These are phyloP conservation scores for Neurospora sp. DNA, from an alignment of 495 filamentous ascomycete genomes.

Conservation along the genomic window DNA sequence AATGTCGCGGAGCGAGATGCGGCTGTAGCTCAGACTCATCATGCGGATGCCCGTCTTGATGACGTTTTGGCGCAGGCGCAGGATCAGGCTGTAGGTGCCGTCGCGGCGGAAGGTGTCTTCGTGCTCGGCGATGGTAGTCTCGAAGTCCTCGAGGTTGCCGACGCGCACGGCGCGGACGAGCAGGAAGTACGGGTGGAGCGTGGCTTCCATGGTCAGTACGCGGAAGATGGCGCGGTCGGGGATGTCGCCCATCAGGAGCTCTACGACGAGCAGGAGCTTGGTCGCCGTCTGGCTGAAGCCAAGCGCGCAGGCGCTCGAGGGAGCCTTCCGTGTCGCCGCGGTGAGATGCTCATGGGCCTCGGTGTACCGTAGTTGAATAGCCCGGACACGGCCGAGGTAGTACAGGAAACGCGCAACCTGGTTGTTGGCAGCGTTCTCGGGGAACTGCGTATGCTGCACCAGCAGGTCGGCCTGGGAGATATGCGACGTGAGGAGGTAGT, in stretches of 20 bases:
- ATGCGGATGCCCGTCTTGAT: constrained; percentile 99
- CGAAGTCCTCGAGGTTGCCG: constrained; percentile 85
- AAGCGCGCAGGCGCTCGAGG: constrained; percentile 74
- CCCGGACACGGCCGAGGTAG: constrained; percentile 91
- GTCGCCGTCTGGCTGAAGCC: constrained; percentile 94
- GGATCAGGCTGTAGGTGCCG: constrained; percentile 89
- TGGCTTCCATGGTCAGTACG: constrained; percentile 68
- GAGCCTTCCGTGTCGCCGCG: constrained; percentile 87
- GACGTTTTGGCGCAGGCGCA: constrained; percentile 92
- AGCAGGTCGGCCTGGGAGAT: constrained; percentile 94
- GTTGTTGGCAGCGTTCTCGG: constrained; percentile 86
- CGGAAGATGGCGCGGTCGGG: constrained; percentile 92
- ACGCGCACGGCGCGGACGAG: constrained; percentile 92
- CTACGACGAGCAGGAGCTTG: constrained; percentile 88
- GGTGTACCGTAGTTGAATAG: constrained; percentile 91
- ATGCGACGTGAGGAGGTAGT: constrained; percentile 91
- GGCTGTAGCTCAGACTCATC: constrained; percentile 96
- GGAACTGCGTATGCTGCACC: constrained; percentile 90
- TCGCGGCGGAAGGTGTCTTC: constrained; percentile 80
- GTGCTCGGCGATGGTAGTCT: constrained; percentile 69
- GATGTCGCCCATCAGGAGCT: constrained; percentile 97
- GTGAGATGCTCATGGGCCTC: constrained; percentile 92
- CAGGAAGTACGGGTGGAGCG: constrained; percentile 82
- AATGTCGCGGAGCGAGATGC: constrained; percentile 95
- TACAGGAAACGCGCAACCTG: constrained; percentile 95